Conservation (phyloP, 2,329 filamentous ascomycete genomes). For the Trichoderma sp. region DNA sequence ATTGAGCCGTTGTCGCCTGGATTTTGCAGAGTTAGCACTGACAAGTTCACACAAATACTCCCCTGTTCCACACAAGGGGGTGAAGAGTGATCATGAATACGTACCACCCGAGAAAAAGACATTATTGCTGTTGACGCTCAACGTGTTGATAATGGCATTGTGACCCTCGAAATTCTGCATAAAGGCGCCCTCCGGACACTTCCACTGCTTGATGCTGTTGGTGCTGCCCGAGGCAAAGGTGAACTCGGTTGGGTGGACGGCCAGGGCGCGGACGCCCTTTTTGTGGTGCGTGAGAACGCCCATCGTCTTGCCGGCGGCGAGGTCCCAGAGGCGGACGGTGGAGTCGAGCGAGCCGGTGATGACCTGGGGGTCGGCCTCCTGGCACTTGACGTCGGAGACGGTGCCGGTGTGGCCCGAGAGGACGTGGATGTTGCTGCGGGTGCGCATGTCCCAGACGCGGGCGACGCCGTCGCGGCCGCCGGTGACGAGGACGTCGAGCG, state of each 20-base stretch:
- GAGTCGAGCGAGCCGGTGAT: slow-evolving; percentile 91
- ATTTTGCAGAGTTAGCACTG: background rate
- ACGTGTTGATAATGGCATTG: slow-evolving; percentile 92
- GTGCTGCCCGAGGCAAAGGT: slow-evolving; percentile 94
- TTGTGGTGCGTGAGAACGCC: slow-evolving; percentile 97
- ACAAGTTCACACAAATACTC: too few species aligned
- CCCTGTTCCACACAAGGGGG: background rate
- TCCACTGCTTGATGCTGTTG: slow-evolving; percentile 98
- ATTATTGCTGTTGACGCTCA: slow-evolving; percentile 92
- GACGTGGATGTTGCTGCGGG: slow-evolving; percentile 92
- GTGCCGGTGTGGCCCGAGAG: slow-evolving; percentile 88
- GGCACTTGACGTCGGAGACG: slow-evolving; percentile 84
- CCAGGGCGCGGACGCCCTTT: slow-evolving; percentile 86
- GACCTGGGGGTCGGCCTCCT: slow-evolving; percentile 95
- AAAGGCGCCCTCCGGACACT: slow-evolving; percentile 94
- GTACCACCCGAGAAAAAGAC: slow-evolving; percentile 84
- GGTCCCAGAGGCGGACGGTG: slow-evolving; percentile 90
- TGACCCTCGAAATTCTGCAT: slow-evolving; percentile 99
- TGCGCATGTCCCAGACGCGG: slow-evolving; percentile 98
- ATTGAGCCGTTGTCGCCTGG: slow-evolving; percentile 87
- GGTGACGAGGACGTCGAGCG: slow-evolving; percentile 90
- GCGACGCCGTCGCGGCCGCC: slow-evolving; percentile 93
- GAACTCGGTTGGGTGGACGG: slow-evolving; percentile 87
- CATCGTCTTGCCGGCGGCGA: slow-evolving; percentile 95
- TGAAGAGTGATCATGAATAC: slow-evolving; percentile 26